Evolutionary conservation across 495 filamentous ascomycete genomes (phyloP), one percentile per base, ranked within the genome.

Genomic region (Hypoxylon trugodes): DNA sequence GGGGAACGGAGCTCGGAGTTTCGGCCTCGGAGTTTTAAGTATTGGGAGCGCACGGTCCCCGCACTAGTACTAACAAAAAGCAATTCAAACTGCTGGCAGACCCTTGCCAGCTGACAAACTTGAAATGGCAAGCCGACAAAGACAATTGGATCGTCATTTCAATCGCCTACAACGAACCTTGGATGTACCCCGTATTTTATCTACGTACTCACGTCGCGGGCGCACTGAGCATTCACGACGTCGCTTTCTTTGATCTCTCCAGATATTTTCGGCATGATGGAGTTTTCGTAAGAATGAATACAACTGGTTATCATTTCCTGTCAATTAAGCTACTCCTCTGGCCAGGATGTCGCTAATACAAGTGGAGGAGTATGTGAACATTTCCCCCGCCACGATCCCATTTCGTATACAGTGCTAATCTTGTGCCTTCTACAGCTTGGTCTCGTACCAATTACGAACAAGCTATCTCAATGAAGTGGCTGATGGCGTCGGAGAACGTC

Each of bases 401-500:
- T 36, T 12, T 55, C 19, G 45, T 16, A 18, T 9, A 54, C 32
- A 19, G 41, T 61, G 55, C 66, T 54, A 41, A 57, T 38, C 13
- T 46, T 6, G 3, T 15, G 26, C 40, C 18, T 3, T 15, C 26
- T 35, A 25, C 60, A 97, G 94, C 73, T 90, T 98, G 79, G 89
- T 96, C 15, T 86, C 95, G 59, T 98, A 96, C 83, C 91, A 96
- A 69, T 77, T 98, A 32, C 92, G 95, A 42, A 92, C 90, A 9
- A 90, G 91, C 50, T 98, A 97, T 71, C 87, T 98, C 4, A 89
- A 90, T 40, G 85, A 88, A 36, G 90, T 96, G 57, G 92, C 92
- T 75, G 95, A 98, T 76, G 95, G 96, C 43, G 93, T 98, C 33
- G 95, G 96, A 43, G 95, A 98, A 73, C 89, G 95, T 32, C 84